Percentiles rank a stretch among this genome's conserved stretches.
phyloP scores from a whole-genome alignment of 148 eudicot genomes.

The Dianthus caryophyllus region DNA sequence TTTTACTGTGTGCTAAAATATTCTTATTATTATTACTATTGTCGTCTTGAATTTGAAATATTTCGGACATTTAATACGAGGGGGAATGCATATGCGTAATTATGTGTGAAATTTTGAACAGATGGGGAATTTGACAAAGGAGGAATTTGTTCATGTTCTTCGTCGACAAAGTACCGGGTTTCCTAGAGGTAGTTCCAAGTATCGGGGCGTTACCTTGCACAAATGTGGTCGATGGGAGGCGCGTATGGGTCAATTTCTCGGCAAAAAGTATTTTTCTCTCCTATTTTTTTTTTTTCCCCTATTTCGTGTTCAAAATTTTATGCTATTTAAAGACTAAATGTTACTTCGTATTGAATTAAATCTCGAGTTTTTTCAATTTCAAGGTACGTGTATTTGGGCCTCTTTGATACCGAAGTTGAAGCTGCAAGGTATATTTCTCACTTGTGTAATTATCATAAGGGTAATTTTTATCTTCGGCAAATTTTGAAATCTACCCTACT shows the following conservation, averaged over 20 bases:
- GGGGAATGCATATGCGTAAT: not conserved
- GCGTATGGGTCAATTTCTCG: constrained; percentile 96
- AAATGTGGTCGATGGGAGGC: constrained; percentile 99
- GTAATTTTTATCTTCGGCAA: no score
- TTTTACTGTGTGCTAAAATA: not conserved
- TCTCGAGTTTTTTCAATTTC: not conserved
- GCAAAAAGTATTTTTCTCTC: constrained; percentile 64
- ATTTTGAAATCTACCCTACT: no score
- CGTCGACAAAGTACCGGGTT: constrained; percentile 94
- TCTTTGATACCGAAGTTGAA: constrained; percentile 89
- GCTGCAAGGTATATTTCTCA: constrained; percentile 69
- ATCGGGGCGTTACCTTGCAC: constrained; percentile 94
- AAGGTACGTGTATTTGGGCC: constrained; percentile 95
- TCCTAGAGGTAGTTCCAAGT: constrained; percentile 96
- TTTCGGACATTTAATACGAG: no score
- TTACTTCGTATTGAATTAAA: not conserved
- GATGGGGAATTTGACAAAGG: constrained; percentile 92
- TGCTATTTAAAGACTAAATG: not conserved
- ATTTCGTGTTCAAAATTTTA: not conserved
- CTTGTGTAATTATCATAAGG: not conserved
- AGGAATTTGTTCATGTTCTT: constrained; percentile 94
- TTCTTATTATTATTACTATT: not conserved
- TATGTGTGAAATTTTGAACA: constrained; percentile 18
- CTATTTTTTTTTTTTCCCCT: no score
- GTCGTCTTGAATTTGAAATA: not conserved